Percentiles rank a stretch among this genome's conserved stretches.
These are phyloP conservation scores for Kwoniella mangroviensis DNA, from an alignment of 768 basidiomycete genomes.

Conservation along the genomic window DNA sequence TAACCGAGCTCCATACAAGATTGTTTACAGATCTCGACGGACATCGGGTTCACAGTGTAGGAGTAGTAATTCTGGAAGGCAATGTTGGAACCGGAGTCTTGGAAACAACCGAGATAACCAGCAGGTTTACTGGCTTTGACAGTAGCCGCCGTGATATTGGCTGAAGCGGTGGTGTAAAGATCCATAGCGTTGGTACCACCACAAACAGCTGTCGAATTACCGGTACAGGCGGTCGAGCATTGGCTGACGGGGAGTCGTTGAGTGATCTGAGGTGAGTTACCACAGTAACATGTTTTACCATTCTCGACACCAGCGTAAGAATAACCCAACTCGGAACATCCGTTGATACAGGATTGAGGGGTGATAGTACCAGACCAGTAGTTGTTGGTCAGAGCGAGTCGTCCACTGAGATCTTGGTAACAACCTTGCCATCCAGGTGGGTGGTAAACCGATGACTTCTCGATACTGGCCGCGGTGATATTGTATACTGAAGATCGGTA, in stretches of 20 bases:
- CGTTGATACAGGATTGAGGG: conserved; percentile 31
- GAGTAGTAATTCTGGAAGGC: conserved; percentile 36
- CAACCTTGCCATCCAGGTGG: conserved; percentile 35
- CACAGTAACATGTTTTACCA: conserved; percentile 37
- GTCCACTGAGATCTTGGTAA: conserved; percentile 26
- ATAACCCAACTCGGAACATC: conserved; percentile 41
- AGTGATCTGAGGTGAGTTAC: conserved; percentile 18
- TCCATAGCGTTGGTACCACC: conserved; percentile 33
- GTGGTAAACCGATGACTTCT: conserved; percentile 14
- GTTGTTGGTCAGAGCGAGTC: conserved; percentile 26
- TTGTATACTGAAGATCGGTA: conserved; percentile 42
- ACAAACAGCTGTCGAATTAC: conserved; percentile 38
- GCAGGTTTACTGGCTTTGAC: conserved; percentile 9
- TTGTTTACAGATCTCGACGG: conserved; percentile 27
- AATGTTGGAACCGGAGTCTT: conserved; percentile 25
- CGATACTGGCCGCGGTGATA: conserved; percentile 30
- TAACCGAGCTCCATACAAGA: conserved; percentile 30
- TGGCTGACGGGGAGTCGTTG: conserved; percentile 26
- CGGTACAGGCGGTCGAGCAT: conserved; percentile 40
- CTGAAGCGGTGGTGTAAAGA: conserved; percentile 30
- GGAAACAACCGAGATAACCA: conserved; percentile 37
- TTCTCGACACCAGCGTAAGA: conserved; percentile 33
- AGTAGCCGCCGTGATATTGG: conserved; percentile 2
- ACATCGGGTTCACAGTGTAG: conserved; percentile 29
- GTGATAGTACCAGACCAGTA: conserved; percentile 33